phyloP scores from a whole-genome alignment of 179 eudicot genomes.

The Drosera spatulata region DNA sequence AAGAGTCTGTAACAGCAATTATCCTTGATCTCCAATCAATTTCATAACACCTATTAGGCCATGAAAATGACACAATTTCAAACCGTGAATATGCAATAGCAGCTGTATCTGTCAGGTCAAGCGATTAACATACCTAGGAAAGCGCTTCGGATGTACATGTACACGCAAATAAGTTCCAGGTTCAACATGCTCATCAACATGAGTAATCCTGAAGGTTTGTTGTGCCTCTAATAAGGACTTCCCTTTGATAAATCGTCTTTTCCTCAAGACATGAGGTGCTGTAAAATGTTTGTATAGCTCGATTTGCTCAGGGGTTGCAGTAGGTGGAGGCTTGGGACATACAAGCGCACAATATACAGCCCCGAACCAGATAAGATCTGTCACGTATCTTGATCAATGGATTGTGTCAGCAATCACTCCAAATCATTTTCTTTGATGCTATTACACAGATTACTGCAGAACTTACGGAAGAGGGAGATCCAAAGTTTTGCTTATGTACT shows the following conservation, averaged over 20 bases:
- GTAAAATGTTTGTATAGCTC: constrained; percentile 48
- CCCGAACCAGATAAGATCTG: constrained; percentile 91
- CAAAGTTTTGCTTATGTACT: constrained; percentile 57
- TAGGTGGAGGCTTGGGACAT: constrained; percentile 80
- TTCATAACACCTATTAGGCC: constrained; percentile 68
- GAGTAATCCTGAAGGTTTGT: constrained; percentile 60
- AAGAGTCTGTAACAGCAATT: constrained; percentile 64
- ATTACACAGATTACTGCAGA: constrained; percentile 5
- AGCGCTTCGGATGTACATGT: constrained; percentile 94
- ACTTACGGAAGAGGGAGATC: constrained; percentile 82
- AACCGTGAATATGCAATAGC: not conserved
- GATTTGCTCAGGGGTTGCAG: constrained; percentile 74
- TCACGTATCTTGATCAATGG: constrained; percentile 61
- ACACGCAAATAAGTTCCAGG: constrained; percentile 87
- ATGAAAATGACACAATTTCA: not conserved
- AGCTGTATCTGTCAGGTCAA: not conserved
- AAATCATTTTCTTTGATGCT: constrained; percentile 3
- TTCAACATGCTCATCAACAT: constrained; percentile 64
- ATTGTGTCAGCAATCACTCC: constrained; percentile 10
- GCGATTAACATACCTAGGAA: constrained; percentile 53
- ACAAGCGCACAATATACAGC: constrained; percentile 92
- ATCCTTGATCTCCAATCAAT: constrained; percentile 92
- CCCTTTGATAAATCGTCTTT: constrained; percentile 65
- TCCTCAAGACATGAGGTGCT: constrained; percentile 45
- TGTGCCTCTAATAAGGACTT: constrained; percentile 86